Conservation (phyloP, 139 green algal species). For the Tetraselmis chui region DNA sequence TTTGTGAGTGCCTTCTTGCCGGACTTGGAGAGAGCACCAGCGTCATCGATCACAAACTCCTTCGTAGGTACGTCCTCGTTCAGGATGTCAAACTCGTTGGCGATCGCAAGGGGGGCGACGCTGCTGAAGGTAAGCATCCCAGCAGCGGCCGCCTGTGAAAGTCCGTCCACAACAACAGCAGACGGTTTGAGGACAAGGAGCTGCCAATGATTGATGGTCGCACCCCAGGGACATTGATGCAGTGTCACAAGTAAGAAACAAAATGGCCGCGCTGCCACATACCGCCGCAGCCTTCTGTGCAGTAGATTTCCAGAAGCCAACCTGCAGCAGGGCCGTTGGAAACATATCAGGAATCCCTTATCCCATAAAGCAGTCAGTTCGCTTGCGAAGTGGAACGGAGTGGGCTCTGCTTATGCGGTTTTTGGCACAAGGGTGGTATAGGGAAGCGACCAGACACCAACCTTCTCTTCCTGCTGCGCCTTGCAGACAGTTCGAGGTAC, state of each 20-base stretch:
- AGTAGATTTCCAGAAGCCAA: background rate
- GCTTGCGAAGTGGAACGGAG: background rate
- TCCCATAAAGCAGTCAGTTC: too few species aligned
- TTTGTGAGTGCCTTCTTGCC: constrained; percentile 67
- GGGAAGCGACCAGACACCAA: background rate
- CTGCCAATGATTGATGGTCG: background rate
- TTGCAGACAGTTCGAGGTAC: too few species aligned
- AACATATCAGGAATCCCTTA: too few species aligned
- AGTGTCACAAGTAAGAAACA: too few species aligned
- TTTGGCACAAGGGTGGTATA: background rate
- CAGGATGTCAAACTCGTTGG: constrained; percentile 85
- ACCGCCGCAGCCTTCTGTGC: background rate
- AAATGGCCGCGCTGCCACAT: background rate
- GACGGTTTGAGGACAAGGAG: background rate
- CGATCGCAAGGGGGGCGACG: constrained; percentile 36
- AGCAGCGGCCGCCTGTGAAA: constrained; percentile 29
- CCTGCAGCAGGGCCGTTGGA: background rate
- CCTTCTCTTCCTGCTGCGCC: background rate
- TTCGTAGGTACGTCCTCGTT: constrained; percentile 49
- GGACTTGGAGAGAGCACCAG: constrained; percentile 67
- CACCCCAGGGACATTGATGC: background rate
- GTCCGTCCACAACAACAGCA: too few species aligned
- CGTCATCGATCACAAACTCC: constrained; percentile 89
- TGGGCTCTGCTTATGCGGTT: background rate
- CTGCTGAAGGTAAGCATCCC: constrained; percentile 23